Base-by-base conservation (phyloP, 2,329 filamentous ascomycete species). In the Clonostachys rhizophaga region DNA sequence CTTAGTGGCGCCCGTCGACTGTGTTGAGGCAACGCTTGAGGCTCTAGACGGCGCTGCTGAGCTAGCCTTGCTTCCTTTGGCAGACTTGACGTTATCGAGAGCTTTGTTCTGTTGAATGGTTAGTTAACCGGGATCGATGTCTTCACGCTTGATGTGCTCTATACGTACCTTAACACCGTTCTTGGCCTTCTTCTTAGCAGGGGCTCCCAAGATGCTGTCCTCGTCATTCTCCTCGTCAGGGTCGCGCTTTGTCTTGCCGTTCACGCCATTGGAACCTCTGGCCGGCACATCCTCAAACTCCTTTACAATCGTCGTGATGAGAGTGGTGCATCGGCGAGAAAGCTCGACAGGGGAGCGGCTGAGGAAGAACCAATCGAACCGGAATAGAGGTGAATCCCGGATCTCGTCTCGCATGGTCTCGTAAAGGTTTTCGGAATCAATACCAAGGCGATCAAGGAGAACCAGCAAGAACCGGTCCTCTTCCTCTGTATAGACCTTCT, bases 361-460 rank as follows among this genome's bases (percentile, higher is more conserved):
- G 39, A 99, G 78, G 76, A 99, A 96, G 74, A 99, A 99, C 95
- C 95, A 99, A 64, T 99, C 94, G 59, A 99, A 99, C 37, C 94
- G 84, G 79, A 99, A 99, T 5, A 99, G 75, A 10, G 94, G 91
- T 48, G 87, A 92, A 54, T 96, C 91, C 34, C 91, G 87, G 54
- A 99, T 96, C 64, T 97, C 94, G 54, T 97, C 92, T n/a, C 94
- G 86, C 61, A 99, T 96, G 64, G 84, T 86, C 58, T 99, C 94
- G 64, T 94, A 95, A 52, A 99, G 79, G 34, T 83, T 83, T 58
- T 97, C 92, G 2, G 87, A 87, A 62, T 99, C 95, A 35, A 99
- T 84, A 7, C 95, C 94, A 57, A 91, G 87, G 65, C 86, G 89
- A 69, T 99, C 91, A 6, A 99, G 78, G 70, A 96, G 86, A 44